These are phyloP conservation scores for Boletus fagicola DNA, from an alignment of 768 basidiomycete species.

Conservation along the genomic window DNA sequence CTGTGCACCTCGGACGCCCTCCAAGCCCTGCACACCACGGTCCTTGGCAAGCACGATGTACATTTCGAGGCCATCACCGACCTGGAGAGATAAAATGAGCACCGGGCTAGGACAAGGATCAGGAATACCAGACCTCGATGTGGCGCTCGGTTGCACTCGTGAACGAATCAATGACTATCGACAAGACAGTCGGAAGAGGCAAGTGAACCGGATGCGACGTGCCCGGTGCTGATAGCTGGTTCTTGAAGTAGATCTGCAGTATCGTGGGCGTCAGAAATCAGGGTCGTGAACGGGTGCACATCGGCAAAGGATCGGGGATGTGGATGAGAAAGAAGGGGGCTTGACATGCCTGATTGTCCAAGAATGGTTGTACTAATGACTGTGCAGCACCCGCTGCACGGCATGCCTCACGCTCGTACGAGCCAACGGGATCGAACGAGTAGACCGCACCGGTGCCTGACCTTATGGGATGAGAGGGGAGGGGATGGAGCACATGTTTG, in stretches of 20 bases:
- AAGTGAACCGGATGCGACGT: conserved; percentile 77
- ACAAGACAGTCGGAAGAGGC: conserved; percentile 74
- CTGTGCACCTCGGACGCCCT: conserved; percentile 52
- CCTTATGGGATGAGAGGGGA: conserved; percentile 6
- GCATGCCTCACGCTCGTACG: conserved; percentile 96
- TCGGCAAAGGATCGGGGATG: conserved; percentile 49
- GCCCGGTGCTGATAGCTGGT: conserved; percentile 76
- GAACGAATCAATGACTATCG: conserved; percentile 93
- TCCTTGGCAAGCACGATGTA: conserved; percentile 79
- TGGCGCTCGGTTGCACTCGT: conserved; percentile 97
- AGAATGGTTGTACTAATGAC: conserved; percentile 91
- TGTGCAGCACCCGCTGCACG: conserved; percentile 97
- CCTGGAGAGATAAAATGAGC: conserved; percentile 43
- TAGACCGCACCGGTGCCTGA: conserved; percentile 94
- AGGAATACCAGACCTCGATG: conserved; percentile 71
- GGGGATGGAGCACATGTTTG: not conserved
- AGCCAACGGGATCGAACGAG: conserved; percentile 99
- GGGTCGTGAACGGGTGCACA: conserved; percentile 37
- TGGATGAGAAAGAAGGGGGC: conserved; percentile 13
- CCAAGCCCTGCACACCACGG: conserved; percentile 57
- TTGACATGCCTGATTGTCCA: conserved; percentile 90
- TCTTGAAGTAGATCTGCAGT: conserved; percentile 93
- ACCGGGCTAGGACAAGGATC: conserved; percentile 1
- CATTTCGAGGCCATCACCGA: conserved; percentile 94
- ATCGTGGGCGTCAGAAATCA: conserved; percentile 18